Evolutionary conservation across 352 stramenopile genomes (phyloP).

Genomic region (Pythium angustatum): DNA sequence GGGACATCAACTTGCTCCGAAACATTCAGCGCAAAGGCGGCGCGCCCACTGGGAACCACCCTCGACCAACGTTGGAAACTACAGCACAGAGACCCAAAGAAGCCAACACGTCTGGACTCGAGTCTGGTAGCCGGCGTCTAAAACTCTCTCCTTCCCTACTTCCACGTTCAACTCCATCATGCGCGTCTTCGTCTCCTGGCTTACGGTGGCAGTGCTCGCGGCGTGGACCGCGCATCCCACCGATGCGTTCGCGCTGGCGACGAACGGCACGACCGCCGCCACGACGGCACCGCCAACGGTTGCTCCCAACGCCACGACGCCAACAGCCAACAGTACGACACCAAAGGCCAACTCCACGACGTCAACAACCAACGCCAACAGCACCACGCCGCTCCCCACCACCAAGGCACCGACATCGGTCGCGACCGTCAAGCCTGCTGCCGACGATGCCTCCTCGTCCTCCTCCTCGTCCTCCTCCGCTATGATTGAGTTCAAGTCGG

Average conservation of each 20-base stretch:
- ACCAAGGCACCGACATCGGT: background rate
- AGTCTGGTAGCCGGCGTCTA: too few species aligned
- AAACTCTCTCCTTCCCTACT: background rate
- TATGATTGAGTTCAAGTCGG: constrained; percentile 62
- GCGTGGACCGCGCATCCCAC: background rate
- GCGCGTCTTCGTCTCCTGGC: constrained; percentile 1
- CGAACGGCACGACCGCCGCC: background rate
- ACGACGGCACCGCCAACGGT: background rate
- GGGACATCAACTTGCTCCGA: background rate
- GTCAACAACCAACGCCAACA: background rate
- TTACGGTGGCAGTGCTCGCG: background rate
- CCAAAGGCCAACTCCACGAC: background rate
- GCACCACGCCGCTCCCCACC: background rate
- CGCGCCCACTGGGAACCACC: background rate
- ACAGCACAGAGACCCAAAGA: background rate
- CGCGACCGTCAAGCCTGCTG: background rate
- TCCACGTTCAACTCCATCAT: background rate
- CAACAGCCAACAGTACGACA: too few species aligned
- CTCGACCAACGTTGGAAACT: background rate
- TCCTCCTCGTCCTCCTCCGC: constrained; percentile 2
- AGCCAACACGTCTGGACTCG: background rate
- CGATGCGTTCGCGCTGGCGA: background rate
- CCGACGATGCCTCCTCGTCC: background rate
- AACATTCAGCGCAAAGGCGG: constrained; percentile 6
- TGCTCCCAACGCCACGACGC: background rate